Base-by-base conservation (phyloP, 176 grass and related monocot genomes). In the Phragmites australis region DNA sequence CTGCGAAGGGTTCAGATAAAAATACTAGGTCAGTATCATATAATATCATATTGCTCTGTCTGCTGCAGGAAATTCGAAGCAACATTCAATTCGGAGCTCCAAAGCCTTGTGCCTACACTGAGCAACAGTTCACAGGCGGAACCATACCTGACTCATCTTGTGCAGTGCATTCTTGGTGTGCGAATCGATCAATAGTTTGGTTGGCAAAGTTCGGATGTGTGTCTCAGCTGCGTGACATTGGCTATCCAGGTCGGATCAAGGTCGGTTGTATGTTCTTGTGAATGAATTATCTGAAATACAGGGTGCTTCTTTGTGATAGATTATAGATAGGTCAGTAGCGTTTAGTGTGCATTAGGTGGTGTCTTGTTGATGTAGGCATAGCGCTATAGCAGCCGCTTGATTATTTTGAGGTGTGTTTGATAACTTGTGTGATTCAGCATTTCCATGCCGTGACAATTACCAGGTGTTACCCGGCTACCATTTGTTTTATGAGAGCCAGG, bases 61-160 rank as follows among this genome's bases (percentile, higher is more conserved):
- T 82, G 21, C 49, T 52, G 68, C 88, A 99, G 96, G 86, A 98
- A 93, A 91, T 98, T 89, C 18, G 96, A 93, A 45, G 84, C 89
- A 47, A 92, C 92, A 56, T 98, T 98, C 69, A 93, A 98, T 83
- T 87, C 53, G 12, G 96, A 98, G 86, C 89, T 93, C 53, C 96
- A 99, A 46, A 93, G 92, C 72, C 86, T 99, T 19, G 49, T 73
- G 37, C 88, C 88, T 60, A 91, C 91, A 17, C 56, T 95, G 59
- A 95, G 84, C 45, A 89, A 78, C 60, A 98, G 85, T 76, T 95
- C 90, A 19, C 96, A 95, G 37, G 88, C 96, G 40, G 92, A 98
- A 70, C 92, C 96, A 6, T 98, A 98, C 60, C 81, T 99, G 43
- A 93, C 90, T 6, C 96, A 91, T 93, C 93, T 99, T 26, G 92